phyloP scores from a whole-genome alignment of 192 early-diverging fungal species.

The Backusella sp. region DNA sequence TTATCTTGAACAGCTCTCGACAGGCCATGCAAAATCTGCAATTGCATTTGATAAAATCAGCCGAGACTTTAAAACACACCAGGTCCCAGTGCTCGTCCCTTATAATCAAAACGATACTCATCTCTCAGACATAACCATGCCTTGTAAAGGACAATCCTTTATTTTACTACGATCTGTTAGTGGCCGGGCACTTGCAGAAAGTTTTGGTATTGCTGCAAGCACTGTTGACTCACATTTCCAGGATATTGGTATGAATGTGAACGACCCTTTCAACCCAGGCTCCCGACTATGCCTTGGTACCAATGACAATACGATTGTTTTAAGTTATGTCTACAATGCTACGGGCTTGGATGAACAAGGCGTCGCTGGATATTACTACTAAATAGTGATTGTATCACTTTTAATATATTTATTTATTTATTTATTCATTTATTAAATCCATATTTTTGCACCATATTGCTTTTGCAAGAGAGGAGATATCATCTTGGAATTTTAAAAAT shows the following conservation, averaged over 20 bases:
- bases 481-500: background rate
- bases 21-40: background rate
- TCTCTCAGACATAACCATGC: background rate
- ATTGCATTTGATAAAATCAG: constrained; percentile 6
- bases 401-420: background rate
- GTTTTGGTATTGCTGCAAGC: constrained; percentile 13
- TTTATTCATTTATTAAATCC: background rate
- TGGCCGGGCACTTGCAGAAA: constrained; percentile 8
- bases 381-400: background rate
- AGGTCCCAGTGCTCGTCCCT: constrained; percentile 7
- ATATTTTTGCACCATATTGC: background rate
- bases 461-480: background rate
- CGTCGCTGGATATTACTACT: background rate
- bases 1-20: constrained; percentile 12
- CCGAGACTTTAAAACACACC: background rate
- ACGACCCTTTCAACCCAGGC: constrained; percentile 15
- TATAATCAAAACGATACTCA: background rate
- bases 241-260: constrained; percentile 7
- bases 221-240: background rate
- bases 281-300: constrained; percentile 12
- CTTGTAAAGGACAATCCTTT: constrained; percentile 19
- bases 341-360: background rate
- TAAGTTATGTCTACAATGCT: constrained; percentile 17
- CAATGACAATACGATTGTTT: background rate
- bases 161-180: constrained; percentile 11